These are phyloP conservation scores for Brettanomyces anomalus DNA, from an alignment of 805 yeast genomes.

Conservation along the genomic window DNA sequence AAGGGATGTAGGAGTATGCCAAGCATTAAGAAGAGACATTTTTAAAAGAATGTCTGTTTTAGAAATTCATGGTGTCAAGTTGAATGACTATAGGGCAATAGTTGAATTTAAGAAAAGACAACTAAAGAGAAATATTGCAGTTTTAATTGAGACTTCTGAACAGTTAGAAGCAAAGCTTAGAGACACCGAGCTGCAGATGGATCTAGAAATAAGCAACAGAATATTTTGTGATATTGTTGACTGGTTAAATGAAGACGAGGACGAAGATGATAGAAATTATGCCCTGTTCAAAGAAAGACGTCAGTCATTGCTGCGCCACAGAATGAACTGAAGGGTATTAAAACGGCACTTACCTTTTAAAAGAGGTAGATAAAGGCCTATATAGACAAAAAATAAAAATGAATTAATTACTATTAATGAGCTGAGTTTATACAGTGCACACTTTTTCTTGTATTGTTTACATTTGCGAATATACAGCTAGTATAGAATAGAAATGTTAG, in stretches of 20 bases:
- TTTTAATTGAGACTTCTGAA: conserved; percentile 77
- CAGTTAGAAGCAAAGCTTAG: conserved; percentile 48
- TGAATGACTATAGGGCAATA: conserved; percentile 54
- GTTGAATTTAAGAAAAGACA: conserved; percentile 58
- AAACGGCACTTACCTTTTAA: not conserved
- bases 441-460: no score
- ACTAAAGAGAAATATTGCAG: conserved; percentile 29
- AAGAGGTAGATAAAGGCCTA: not conserved
- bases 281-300: conserved; percentile 3
- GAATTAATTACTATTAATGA: not conserved
- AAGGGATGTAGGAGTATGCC: conserved; percentile 22
- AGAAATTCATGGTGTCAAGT: conserved; percentile 60
- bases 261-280: conserved; percentile 27
- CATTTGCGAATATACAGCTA: no score
- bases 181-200: conserved; percentile 51
- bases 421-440: not conserved
- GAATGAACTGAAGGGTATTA: not conserved
- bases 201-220: conserved; percentile 42
- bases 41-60: conserved; percentile 59
- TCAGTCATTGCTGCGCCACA: not conserved
- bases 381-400: not conserved
- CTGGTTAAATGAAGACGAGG: conserved; percentile 49
- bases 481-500: no score
- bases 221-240: conserved; percentile 54
- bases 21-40: conserved; percentile 33